These are phyloP conservation scores for Annulohypoxylon bovei DNA, from an alignment of 495 filamentous ascomycete genomes.

Conservation along the genomic window DNA sequence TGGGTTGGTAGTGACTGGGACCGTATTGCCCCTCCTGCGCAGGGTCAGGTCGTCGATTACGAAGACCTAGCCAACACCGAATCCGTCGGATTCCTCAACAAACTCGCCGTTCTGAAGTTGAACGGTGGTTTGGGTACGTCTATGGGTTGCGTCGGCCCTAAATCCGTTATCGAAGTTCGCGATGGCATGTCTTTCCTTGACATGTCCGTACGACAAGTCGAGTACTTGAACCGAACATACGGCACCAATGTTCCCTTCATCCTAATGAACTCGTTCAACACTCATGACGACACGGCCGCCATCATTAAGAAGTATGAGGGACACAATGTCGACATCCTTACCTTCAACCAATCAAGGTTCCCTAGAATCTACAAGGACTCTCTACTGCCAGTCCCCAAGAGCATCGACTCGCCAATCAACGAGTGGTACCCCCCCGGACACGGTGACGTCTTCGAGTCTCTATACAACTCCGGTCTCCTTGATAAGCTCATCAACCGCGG, in stretches of 20 bases:
- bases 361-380: conserved; percentile 98
- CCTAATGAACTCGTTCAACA: conserved; percentile 99
- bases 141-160: conserved; percentile 99
- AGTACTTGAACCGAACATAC: conserved; percentile 98
- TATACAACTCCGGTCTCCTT: conserved; percentile 98
- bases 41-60: conserved; percentile 93
- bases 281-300: conserved; percentile 94
- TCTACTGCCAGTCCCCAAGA: conserved; percentile 93
- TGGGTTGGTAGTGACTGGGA: conserved; percentile 77
- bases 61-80: conserved; percentile 83
- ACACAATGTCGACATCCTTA: conserved; percentile 98
- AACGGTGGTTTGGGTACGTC: conserved; percentile 99
- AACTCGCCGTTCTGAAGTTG: conserved; percentile 98
- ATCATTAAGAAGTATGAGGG: conserved; percentile 99
- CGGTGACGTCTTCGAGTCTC: conserved; percentile 99
- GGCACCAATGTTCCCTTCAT: conserved; percentile 97
- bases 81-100: conserved; percentile 92
- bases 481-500: conserved; percentile 94
- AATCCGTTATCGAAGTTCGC: conserved; percentile 99
- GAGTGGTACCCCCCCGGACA: conserved; percentile 99
- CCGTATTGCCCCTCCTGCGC: conserved; percentile 90
- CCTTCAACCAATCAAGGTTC: conserved; percentile 99
- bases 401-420: conserved; percentile 83
- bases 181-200: conserved; percentile 99
- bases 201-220: conserved; percentile 97